Evolutionary conservation across 305 asterid species (phyloP).

Genomic region (Ruellia speciosa): DNA sequence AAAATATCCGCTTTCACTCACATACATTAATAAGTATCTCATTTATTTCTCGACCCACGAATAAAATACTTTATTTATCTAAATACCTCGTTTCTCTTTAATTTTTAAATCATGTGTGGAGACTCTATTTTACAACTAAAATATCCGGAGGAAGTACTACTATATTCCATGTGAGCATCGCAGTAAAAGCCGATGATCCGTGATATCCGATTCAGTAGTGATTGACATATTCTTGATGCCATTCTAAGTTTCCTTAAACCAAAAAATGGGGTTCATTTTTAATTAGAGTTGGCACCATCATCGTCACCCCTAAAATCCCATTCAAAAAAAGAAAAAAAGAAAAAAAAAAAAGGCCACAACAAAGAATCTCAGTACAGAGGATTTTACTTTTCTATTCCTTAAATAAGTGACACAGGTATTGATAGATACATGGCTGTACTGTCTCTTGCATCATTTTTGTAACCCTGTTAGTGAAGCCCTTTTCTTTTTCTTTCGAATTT

Average conservation of each 20-base stretch:
- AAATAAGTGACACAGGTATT: neutral
- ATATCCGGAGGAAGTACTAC: too few relatives aligned
- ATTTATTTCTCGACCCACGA: too few relatives aligned
- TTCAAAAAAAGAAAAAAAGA: neutral
- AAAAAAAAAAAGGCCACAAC: neutral
- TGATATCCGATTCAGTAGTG: conserved; percentile 30
- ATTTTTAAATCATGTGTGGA: too few relatives aligned
- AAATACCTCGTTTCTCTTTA: too few relatives aligned
- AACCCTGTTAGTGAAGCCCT: conserved; percentile 6
- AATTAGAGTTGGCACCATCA: neutral
- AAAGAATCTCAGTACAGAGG: neutral
- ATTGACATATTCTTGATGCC: conserved; percentile 39
- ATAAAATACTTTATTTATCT: too few relatives aligned
- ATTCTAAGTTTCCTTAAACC: conserved; percentile 17
- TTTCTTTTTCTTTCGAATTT: neutral
- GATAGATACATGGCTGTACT: conserved; percentile 18
- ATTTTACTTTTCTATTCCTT: neutral
- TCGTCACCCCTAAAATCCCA: neutral
- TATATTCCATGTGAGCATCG: conserved; percentile 8
- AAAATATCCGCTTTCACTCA: too few relatives aligned
- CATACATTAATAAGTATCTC: too few relatives aligned
- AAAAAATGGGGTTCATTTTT: conserved; percentile 5
- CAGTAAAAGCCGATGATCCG: conserved; percentile 27
- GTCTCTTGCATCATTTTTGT: conserved; percentile 9
- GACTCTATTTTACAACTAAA: too few relatives aligned